A percentile compares a stretch with the other conserved stretches of the same genome.
Evolutionary conservation across 192 early-diverging fungal species (phyloP).

Genomic region (Mortierella claussenii): DNA sequence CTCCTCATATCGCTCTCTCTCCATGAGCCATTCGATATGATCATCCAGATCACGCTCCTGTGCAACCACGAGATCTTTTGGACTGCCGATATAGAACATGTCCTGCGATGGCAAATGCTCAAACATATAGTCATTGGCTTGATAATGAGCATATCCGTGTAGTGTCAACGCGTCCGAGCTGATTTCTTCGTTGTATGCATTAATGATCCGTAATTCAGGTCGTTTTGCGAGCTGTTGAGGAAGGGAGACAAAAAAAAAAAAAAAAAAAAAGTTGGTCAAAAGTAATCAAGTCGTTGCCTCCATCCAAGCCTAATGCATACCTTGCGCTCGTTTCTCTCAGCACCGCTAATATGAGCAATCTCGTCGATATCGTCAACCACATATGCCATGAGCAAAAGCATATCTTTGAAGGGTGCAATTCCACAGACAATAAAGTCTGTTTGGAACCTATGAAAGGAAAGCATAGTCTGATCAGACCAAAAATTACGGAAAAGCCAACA

Average conservation of each 20-base stretch:
- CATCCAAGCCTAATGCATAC: too few relatives aligned
- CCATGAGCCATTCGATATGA: conserved; percentile 94
- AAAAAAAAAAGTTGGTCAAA: not conserved
- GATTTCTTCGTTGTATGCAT: conserved; percentile 81
- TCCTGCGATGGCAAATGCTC: conserved; percentile 75
- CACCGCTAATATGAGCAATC: conserved; percentile 60
- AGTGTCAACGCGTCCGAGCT: conserved; percentile 91
- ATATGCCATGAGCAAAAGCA: conserved; percentile 78
- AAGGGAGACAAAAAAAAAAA: not conserved
- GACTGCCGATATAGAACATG: conserved; percentile 92
- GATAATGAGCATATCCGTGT: conserved; percentile 85
- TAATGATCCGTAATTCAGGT: conserved; percentile 93
- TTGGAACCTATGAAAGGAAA: conserved; percentile 71
- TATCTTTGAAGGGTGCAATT: conserved; percentile 82
- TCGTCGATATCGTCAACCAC: conserved; percentile 64
- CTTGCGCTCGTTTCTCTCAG: conserved; percentile 39
- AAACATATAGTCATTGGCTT: conserved; percentile 95
- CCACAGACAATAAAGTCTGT: conserved; percentile 89
- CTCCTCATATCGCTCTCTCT: conserved; percentile 81
- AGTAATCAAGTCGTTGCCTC: not conserved
- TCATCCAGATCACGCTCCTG: conserved; percentile 90
- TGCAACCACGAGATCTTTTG: conserved; percentile 93
- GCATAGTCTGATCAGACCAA: conserved; percentile 65
- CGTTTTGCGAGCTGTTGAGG: conserved; percentile 64
- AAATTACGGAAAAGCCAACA: not conserved